Conservation (phyloP, 257 asterid species). For the Solanum paucissectum region DNA sequence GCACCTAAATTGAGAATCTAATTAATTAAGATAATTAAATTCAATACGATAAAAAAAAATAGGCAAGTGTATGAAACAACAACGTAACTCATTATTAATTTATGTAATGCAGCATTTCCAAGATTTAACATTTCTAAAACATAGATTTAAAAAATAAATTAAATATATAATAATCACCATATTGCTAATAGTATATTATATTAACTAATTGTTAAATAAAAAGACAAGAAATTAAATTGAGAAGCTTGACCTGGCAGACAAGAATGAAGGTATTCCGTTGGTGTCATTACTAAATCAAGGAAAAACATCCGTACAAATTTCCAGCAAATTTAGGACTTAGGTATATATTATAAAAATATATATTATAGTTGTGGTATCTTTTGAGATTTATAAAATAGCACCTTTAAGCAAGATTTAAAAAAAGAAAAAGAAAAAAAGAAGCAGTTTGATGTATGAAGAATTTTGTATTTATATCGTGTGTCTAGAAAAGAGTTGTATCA, state of each 20-base stretch:
- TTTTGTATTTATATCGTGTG: background rate
- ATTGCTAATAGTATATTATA: background rate
- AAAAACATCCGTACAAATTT: background rate
- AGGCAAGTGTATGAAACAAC: background rate
- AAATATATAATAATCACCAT: background rate
- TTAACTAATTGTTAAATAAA: background rate
- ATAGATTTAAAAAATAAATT: background rate
- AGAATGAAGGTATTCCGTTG: background rate
- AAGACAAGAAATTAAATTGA: background rate
- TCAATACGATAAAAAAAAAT: background rate
- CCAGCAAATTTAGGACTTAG: background rate
- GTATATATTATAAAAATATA: background rate
- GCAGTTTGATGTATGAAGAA: background rate
- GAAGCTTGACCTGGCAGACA: background rate
- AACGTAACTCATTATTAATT: background rate
- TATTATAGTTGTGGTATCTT: background rate
- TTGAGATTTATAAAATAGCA: background rate
- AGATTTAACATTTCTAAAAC: background rate
- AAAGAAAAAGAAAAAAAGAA: too few species aligned
- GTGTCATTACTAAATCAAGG: background rate
- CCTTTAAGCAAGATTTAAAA: background rate
- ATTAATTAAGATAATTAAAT: background rate
- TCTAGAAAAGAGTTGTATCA: background rate
- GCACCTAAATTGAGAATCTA: background rate
- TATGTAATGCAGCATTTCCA: background rate